phyloP scores from a whole-genome alignment of 768 basidiomycete species.

The Mycena sanguinolenta region DNA sequence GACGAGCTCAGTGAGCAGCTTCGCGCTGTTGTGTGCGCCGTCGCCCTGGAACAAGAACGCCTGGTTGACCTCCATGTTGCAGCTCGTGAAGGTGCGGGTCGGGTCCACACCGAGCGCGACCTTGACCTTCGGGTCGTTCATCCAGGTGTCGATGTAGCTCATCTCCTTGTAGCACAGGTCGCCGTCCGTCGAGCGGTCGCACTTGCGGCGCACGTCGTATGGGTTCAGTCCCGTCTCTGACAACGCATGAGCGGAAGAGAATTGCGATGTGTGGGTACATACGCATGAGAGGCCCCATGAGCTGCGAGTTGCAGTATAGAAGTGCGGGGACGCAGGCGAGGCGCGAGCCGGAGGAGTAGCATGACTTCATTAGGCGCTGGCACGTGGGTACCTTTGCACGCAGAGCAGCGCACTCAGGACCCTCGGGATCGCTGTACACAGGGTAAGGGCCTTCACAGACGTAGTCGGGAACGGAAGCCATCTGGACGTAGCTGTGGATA shows the following conservation, averaged over 20 bases:
- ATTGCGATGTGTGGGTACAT: constrained; percentile 43
- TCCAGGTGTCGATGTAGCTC: constrained; percentile 88
- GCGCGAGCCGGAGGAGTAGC: constrained; percentile 72
- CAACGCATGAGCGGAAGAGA: constrained; percentile 14
- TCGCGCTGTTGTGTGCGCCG: constrained; percentile 85
- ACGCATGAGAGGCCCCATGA: constrained; percentile 81
- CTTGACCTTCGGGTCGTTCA: constrained; percentile 86
- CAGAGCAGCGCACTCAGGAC: constrained; percentile 75
- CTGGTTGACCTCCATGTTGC: constrained; percentile 85
- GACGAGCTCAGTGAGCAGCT: constrained; percentile 83
- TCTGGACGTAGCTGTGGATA: constrained; percentile 65
- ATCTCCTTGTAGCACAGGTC: constrained; percentile 85
- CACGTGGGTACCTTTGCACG: constrained; percentile 79
- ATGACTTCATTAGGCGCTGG: constrained; percentile 77
- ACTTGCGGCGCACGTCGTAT: constrained; percentile 87
- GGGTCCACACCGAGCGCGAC: constrained; percentile 82
- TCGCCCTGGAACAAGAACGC: constrained; percentile 89
- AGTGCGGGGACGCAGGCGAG: constrained; percentile 81
- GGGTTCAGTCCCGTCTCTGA: constrained; percentile 84
- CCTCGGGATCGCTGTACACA: constrained; percentile 78
- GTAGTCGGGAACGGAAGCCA: constrained; percentile 85
- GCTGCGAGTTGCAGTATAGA: constrained; percentile 84
- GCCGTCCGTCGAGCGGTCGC: constrained; percentile 80
- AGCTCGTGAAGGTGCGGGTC: constrained; percentile 71
- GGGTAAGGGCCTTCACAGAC: constrained; percentile 87